These are phyloP conservation scores for Monosporascus sp. DNA, from an alignment of 2,329 filamentous ascomycete species.

Conservation along the genomic window DNA sequence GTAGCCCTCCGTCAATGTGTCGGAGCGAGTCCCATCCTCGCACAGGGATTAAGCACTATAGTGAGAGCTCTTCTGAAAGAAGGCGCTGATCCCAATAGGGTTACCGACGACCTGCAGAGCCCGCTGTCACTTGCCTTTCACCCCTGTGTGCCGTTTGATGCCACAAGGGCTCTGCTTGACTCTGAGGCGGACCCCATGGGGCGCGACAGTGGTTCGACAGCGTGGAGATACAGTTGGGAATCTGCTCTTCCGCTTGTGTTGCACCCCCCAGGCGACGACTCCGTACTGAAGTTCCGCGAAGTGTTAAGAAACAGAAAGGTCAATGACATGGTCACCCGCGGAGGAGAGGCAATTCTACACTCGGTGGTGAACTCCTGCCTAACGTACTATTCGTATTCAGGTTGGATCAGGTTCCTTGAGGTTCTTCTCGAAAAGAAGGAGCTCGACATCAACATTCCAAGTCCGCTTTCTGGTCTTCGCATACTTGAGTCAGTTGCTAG, in stretches of 20 bases:
- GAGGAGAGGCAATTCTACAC: background rate
- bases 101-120: too few relatives aligned
- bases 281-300: background rate
- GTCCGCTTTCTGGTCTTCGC: background rate
- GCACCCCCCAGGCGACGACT: background rate
- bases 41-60: too few relatives aligned
- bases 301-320: background rate
- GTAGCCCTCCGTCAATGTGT: too few relatives aligned
- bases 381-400: background rate
- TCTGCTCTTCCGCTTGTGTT: background rate
- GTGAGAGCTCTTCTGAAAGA: too few relatives aligned
- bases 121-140: too few relatives aligned
- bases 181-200: background rate
- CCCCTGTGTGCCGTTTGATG: too few relatives aligned
- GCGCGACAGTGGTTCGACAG: background rate
- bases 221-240: background rate
- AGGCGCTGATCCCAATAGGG: too few relatives aligned
- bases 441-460: background rate
- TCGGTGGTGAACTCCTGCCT: background rate
- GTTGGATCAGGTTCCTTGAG: background rate
- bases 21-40: too few relatives aligned
- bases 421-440: background rate
- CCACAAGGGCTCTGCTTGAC: too few relatives aligned
- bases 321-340: background rate
- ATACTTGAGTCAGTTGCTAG: background rate